Evolutionary conservation across 768 basidiomycete species (phyloP), one percentile per base, ranked within the genome.

Genomic region (Suillus luteus): DNA sequence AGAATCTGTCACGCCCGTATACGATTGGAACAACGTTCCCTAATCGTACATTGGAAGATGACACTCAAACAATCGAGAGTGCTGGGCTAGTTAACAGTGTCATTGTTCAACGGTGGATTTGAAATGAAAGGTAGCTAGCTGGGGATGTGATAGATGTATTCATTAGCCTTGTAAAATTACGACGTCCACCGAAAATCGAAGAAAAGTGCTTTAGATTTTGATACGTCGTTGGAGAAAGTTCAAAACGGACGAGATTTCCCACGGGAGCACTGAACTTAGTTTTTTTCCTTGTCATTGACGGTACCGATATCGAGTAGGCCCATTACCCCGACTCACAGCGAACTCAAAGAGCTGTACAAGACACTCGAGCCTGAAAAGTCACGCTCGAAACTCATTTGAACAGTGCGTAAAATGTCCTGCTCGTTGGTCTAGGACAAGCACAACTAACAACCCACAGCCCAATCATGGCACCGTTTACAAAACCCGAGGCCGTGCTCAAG

Each of bases 11-110:
- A 10, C 81, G 88, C 1, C 70, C 82, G 0, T 97, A 95, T 74
- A 88, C 86, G 9, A 90, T 97, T 59, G 87, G 87, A 61, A 96
- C 93, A 19, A 93, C 95, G 7, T 97, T 97, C 82, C 96, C 95
- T 2, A 91, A 85, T 72, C 84, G 86, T 46, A 84, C 81, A 8
- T 79, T 97, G 11, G 86, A 87, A 6, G 83, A 94, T 68, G 78
- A 86, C 48, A 68, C 65, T 31, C 79, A 81, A 68, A 94, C 93
- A 2, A 85, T 97, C 63, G 81, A 90, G 69, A 81, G 79, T 15
- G 93, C 92, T 1, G 86, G 87, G 0, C 75, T 96, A 69, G 80
- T 82, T 31, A 95, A 94, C 69, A 91, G 89, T 61, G 94, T 97
- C 19, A 81, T 97, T 5, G 88, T 95, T 15, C 93, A 96, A 77